Conservation (phyloP, 495 filamentous ascomycete genomes). For the Hypoxylon subgilvum region DNA sequence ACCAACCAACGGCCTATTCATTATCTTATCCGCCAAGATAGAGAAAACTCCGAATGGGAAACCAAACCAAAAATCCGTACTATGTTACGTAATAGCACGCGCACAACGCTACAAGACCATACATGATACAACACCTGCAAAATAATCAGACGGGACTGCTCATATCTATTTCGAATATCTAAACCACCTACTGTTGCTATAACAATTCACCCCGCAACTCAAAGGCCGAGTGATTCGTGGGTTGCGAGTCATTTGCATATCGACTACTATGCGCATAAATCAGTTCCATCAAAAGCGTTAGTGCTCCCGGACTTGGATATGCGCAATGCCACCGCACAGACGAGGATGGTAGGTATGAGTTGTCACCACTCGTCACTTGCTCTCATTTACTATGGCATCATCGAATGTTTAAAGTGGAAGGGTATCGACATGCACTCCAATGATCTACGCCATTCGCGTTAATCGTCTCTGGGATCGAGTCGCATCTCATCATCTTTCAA, state of each 20-base stretch:
- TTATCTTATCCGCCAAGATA: background rate
- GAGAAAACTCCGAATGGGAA: background rate
- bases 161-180: too few species aligned
- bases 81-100: too few species aligned
- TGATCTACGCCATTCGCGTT: background rate
- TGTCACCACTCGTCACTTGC: background rate
- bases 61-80: background rate
- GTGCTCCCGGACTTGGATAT: slow-evolving; percentile 2
- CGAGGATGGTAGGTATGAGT: background rate
- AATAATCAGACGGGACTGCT: too few species aligned
- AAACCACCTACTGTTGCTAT: too few species aligned
- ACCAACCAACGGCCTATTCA: background rate
- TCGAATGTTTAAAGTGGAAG: background rate
- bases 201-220: too few species aligned
- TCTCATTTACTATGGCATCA: slow-evolving; percentile 6
- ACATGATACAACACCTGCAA: too few species aligned
- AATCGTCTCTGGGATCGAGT: background rate
- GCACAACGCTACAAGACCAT: too few species aligned
- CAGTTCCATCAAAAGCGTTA: slow-evolving; percentile 5
- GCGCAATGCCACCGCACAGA: slow-evolving; percentile 32
- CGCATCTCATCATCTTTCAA: background rate
- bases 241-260: background rate
- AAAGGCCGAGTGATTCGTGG: too few species aligned
- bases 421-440: background rate
- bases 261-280: slow-evolving; percentile 27